A percentile compares a stretch with the other conserved stretches of the same genome.
Evolutionary conservation across 2,329 filamentous ascomycete species (phyloP).

Genomic region (Xylariaceae sp.): DNA sequence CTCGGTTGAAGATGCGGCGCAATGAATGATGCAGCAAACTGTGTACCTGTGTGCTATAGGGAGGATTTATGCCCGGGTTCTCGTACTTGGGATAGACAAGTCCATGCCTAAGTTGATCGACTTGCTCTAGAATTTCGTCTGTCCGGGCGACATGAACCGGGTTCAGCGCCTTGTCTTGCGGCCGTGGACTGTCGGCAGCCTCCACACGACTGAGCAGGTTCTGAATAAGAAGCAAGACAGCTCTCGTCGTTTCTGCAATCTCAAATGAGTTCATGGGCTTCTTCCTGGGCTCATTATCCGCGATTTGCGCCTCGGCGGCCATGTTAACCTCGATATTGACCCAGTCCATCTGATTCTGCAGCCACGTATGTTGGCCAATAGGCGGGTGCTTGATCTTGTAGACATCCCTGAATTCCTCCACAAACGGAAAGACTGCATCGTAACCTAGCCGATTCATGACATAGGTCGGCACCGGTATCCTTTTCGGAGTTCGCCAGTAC

Average conservation of each 20-base stretch:
- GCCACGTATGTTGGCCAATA: conserved; percentile 18
- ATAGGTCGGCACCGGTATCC: neutral
- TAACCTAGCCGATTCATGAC: neutral
- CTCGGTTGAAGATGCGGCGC: conserved; percentile 27
- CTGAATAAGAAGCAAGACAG: conserved; percentile 22
- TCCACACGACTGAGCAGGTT: conserved; percentile 14
- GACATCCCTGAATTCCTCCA: conserved; percentile 24
- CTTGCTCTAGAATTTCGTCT: conserved; percentile 15
- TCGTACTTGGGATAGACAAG: conserved; percentile 26
- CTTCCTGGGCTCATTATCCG: neutral
- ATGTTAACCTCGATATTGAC: conserved; percentile 26
- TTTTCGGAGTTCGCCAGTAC: neutral
- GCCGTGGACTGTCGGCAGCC: neutral
- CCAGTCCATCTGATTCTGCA: conserved; percentile 28
- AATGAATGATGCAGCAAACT: conserved; percentile 25
- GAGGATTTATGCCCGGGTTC: conserved; percentile 16
- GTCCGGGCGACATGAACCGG: neutral
- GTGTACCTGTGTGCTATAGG: conserved; percentile 15
- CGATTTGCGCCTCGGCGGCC: conserved; percentile 21
- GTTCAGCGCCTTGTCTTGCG: conserved; percentile 5
- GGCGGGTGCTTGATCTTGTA: conserved; percentile 20
- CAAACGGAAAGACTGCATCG: conserved; percentile 10
- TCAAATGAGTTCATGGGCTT: neutral
- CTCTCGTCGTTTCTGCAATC: conserved; percentile 10
- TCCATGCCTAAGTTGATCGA: conserved; percentile 17